These are phyloP conservation scores for Tuber aestivum DNA, from an alignment of 495 filamentous ascomycete genomes.

Conservation along the genomic window DNA sequence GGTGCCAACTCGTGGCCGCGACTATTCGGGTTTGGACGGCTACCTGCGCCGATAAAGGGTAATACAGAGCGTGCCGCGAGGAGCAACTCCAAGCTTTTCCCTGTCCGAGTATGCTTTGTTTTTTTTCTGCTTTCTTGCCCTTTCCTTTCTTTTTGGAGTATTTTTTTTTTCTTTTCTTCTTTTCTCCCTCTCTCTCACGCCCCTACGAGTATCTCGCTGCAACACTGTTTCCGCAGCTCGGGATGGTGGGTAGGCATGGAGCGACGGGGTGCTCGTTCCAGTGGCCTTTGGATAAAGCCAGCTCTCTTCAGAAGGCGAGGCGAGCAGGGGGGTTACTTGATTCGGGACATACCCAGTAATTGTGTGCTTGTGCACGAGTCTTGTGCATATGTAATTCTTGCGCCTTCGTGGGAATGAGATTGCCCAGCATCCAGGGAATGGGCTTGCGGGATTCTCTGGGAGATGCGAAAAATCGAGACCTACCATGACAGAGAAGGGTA, in stretches of 20 bases:
- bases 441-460: background rate
- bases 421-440: background rate
- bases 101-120: background rate
- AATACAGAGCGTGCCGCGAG: conserved; percentile 30
- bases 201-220: conserved; percentile 11
- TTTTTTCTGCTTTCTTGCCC: background rate
- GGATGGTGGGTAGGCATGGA: conserved; percentile 33
- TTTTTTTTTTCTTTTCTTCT: background rate
- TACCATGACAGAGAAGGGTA: background rate
- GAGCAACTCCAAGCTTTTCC: conserved; percentile 34
- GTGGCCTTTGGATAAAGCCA: conserved; percentile 10
- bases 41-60: conserved; percentile 32
- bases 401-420: background rate
- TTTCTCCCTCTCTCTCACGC: background rate
- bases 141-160: background rate
- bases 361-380: background rate
- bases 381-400: conserved; percentile 1
- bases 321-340: conserved; percentile 27
- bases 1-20: conserved; percentile 15
- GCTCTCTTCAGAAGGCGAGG: conserved; percentile 24
- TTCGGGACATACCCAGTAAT: conserved; percentile 3
- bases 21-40: conserved; percentile 25
- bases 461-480: background rate
- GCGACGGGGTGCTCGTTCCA: conserved; percentile 15
- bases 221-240: conserved; percentile 38